phyloP scores from a whole-genome alignment of 371 early-diverging fungal species.

The Mucor sp. region DNA sequence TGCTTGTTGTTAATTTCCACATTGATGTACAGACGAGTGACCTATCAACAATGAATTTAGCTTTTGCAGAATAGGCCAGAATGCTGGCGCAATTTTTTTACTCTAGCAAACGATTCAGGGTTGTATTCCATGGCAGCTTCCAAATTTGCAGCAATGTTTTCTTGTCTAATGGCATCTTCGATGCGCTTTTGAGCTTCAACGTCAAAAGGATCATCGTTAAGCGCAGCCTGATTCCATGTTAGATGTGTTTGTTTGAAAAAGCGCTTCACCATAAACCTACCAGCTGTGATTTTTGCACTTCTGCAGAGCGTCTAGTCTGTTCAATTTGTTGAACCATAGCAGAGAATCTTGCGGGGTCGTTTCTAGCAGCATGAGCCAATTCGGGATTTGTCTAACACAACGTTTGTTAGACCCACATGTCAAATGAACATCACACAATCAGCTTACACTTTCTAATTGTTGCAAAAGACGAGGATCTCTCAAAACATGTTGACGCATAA shows the following conservation, averaged over 20 bases:
- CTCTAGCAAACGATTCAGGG: conserved; percentile 92
- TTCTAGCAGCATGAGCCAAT: conserved; percentile 68
- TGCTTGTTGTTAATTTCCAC: conserved; percentile 85
- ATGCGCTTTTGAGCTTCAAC: conserved; percentile 89
- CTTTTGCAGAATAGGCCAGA: neutral
- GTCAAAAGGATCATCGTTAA: conserved; percentile 85
- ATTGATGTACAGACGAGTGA: conserved; percentile 90
- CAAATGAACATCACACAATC: neutral
- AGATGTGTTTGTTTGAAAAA: neutral
- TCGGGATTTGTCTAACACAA: conserved; percentile 65
- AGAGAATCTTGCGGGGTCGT: conserved; percentile 67
- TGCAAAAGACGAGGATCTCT: conserved; percentile 65
- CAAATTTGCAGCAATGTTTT: conserved; percentile 86
- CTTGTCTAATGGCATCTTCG: conserved; percentile 87
- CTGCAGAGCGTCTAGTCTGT: conserved; percentile 58
- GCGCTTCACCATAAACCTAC: conserved; percentile 24
- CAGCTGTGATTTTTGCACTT: conserved; percentile 56
- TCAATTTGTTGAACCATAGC: conserved; percentile 70
- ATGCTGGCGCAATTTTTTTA: conserved; percentile 11
- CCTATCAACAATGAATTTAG: conserved; percentile 28
- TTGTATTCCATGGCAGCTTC: conserved; percentile 93
- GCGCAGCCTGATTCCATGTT: conserved; percentile 16
- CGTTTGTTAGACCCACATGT: neutral
- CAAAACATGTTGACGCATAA: conserved; percentile 76
- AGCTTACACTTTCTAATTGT: conserved; percentile 61